Evolutionary conservation across 2,329 filamentous ascomycete species (phyloP), one percentile per base, ranked within the genome.

Genomic region (Colletotrichum noveboracense): DNA sequence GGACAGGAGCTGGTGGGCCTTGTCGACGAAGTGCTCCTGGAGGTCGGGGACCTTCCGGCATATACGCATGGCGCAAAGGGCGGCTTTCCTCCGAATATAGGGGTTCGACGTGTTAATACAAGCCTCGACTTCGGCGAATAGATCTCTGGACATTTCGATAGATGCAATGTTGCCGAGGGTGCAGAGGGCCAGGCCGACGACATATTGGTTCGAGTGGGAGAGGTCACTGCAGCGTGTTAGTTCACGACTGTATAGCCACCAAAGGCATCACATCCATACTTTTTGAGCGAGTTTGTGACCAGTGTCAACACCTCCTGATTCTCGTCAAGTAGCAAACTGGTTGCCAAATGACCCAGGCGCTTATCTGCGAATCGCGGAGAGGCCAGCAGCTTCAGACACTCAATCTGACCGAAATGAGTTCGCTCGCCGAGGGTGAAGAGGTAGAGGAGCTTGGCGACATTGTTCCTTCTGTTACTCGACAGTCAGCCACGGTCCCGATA

Each of bases 331-430:
- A 99, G 87, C 83, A 99, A 87, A 92, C 98, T 99, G 21, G 97
- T 99, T 28, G 97, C 97, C 79, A 99, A 88, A 83, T 99, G 98
- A 55, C 97, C 97, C 80, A 99, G 87, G 64, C 97, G 93, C 88
- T 99, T 99, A 89, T 99, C 97, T 79, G 97, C 97, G 83, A 99
- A 99, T 75, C 96, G 95, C 78, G 97, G 96, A 55, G 97, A 99
- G 74, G 97, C 97, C 74, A 99, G 91, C 66, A 99, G 92, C 87
- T 99, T 99, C 82, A 99, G 91, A 86, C 97, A 99, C 92, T 99
- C 97, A 83, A 99, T 99, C 89, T 99, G 97, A 67, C 97, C 97
- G 84, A 99, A 99, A 86, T 99, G 97, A 73, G 97, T 99, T 82
- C 97, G 92, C 87, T 99, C 97, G 78, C 97, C 97, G 56, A 99